Base-by-base conservation (phyloP, 306 rosid species). In the Cucurbita argyrosperma region DNA sequence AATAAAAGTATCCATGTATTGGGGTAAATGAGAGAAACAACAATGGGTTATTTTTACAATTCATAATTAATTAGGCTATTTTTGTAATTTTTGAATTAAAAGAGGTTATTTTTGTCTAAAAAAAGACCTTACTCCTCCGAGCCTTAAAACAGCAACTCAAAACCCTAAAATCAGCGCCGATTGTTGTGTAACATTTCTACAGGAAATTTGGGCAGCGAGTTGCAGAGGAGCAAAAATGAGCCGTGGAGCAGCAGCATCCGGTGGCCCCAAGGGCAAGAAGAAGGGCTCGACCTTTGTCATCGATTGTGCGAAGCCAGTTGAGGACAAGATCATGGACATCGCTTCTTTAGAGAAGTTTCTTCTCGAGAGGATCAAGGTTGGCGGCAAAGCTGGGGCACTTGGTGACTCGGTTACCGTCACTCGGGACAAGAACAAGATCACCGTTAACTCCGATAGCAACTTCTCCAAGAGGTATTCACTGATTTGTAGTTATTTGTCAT, bases 291-390 rank as follows among this genome's bases (percentile, higher is more conserved):
- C 84, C 0, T 94, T 94, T 79, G 90, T 91, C 74, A 85, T 94
- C 52, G 99, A 94, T 68, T 94, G 99, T 72, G 82, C 86, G 10
- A 91, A 94, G 85, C 99, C 97, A 5, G 97, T 94, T 42, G 97
- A 94, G 67, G 97, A 94, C 70, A 91, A 91, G 88, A 94, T 94
- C 81, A 94, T 94, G 99, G 99, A 94, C 76, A 84, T 94, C 84
- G 97, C 97, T 3, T 91, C 99, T 1, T 87, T 94, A 1, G 97
- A 94, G 84, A 91, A 94, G 85, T 91, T 94, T 69, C 96, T 94
- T 49, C 97, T 88, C 74, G 99, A 89, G 85, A 84, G 99, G 79
- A 91, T 94, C 75, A 91, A 94, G 83, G 97, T 94, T 4, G 97
- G 96, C 39, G 96, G 97, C 18, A 94, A 94, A 74, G 97, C 99